A percentile compares a stretch with the other conserved stretches of the same genome.
Conservation (phyloP, 129 eudicot species). For the Chrysanthemum makinoi region DNA sequence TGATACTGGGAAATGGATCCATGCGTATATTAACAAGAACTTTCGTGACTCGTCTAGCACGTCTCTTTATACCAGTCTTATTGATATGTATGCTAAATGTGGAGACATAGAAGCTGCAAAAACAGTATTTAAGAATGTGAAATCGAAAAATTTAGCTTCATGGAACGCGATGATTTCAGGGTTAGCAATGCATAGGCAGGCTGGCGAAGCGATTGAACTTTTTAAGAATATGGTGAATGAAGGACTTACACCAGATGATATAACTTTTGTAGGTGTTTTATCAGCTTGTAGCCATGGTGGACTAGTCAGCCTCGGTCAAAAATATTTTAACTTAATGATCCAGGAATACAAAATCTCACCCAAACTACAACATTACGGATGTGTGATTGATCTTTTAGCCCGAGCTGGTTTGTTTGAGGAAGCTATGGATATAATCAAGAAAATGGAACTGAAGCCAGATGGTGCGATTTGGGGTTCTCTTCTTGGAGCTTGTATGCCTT, state of each 20-base stretch:
- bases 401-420: conserved; percentile 45
- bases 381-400: conserved; percentile 43
- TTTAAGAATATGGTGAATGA: conserved; percentile 41
- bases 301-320: conserved; percentile 40
- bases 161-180: conserved; percentile 62
- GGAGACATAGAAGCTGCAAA: conserved; percentile 47
- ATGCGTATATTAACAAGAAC: conserved; percentile 28
- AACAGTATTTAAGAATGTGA: conserved; percentile 32
- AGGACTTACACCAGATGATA: conserved; percentile 46
- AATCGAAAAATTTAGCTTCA: conserved; percentile 38
- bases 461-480: conserved; percentile 60
- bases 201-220: conserved; percentile 37
- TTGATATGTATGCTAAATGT: conserved; percentile 59
- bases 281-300: conserved; percentile 65
- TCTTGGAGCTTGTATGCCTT: conserved; percentile 42
- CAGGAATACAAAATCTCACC: conserved; percentile 27
- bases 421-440: conserved; percentile 34
- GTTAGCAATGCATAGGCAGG: conserved; percentile 46
- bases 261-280: conserved; percentile 40
- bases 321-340: conserved; percentile 35
- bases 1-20: conserved; percentile 48
- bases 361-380: conserved; percentile 49
- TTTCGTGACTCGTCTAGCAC: conserved; percentile 31
- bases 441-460: conserved; percentile 51
- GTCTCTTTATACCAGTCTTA: conserved; percentile 43